Evolutionary conservation across 176 grass and related monocot genomes (phyloP).

Genomic region (Oropetium thomaeum): DNA sequence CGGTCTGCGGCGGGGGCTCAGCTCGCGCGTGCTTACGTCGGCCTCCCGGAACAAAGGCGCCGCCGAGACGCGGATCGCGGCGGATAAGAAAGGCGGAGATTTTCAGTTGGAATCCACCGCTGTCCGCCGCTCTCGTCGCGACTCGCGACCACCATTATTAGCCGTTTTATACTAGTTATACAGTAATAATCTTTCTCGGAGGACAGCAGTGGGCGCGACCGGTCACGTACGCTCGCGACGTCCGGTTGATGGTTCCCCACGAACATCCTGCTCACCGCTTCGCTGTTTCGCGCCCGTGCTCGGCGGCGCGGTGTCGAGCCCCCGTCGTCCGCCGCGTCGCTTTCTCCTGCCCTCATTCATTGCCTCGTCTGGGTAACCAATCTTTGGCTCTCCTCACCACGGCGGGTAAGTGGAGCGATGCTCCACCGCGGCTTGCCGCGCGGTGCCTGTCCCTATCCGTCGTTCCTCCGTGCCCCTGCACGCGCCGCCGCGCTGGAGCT

Average conservation of each 20-base stretch:
- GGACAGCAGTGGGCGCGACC: not conserved
- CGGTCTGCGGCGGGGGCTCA: too few relatives aligned
- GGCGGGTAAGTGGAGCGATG: not conserved
- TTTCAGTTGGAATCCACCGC: not conserved
- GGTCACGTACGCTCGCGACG: not conserved
- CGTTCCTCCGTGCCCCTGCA: not conserved
- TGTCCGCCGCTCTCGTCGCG: not conserved
- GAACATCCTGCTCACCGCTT: conserved; percentile 16
- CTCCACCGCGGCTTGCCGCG: not conserved
- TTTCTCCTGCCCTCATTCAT: not conserved
- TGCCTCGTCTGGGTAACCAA: too few relatives aligned
- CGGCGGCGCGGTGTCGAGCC: conserved; percentile 31
- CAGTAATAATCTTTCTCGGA: too few relatives aligned
- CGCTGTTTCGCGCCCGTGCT: conserved; percentile 1
- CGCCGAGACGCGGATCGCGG: not conserved
- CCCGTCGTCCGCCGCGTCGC: not conserved
- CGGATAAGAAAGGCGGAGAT: conserved; percentile 1
- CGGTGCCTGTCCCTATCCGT: conserved; percentile 21
- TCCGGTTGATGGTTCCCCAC: not conserved
- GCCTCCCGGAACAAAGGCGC: not conserved
- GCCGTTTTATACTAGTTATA: too few relatives aligned
- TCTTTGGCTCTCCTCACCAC: not conserved
- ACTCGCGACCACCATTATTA: not conserved
- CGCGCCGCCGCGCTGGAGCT: too few relatives aligned
- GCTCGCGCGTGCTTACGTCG: not conserved